Conservation (phyloP, 306 rosid species). For the Mucuna pruriens region DNA sequence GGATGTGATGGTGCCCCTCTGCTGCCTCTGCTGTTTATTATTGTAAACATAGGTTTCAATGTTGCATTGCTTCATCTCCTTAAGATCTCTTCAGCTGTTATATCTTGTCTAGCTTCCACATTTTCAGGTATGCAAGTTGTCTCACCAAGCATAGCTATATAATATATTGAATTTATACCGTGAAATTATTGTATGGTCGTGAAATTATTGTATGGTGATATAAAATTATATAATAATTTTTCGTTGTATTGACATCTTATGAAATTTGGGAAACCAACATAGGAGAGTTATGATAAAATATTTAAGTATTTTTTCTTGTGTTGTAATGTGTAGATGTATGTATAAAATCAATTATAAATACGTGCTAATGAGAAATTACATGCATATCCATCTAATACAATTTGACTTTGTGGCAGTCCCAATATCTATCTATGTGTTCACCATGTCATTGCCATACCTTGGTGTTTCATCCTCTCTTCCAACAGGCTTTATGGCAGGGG, state of each 20-base stretch:
- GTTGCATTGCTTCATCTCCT: constrained; percentile 86
- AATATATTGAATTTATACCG: not conserved
- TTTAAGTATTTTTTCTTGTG: not conserved
- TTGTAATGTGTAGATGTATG: not conserved
- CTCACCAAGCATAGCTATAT: not conserved
- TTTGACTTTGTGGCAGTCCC: constrained; percentile 70
- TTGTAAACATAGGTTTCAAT: constrained; percentile 63
- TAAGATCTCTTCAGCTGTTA: constrained; percentile 90
- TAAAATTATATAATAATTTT: no score
- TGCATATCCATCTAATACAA: constrained; percentile 28
- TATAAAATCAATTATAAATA: not conserved
- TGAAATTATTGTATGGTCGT: not conserved
- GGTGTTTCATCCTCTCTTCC: constrained; percentile 85
- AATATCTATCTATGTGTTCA: constrained; percentile 72
- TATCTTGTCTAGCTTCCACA: constrained; percentile 88
- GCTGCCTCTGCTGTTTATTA: constrained; percentile 51
- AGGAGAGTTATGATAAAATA: not conserved
- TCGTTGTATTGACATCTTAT: not conserved
- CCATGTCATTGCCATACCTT: constrained; percentile 86
- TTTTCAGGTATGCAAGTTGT: constrained; percentile 68
- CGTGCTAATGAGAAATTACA: constrained; percentile 25
- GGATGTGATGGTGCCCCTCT: constrained; percentile 66
- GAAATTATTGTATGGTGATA: no score
- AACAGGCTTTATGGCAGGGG: constrained; percentile 77
- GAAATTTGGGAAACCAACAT: not conserved